These are phyloP conservation scores for Quercus cerris DNA, from an alignment of 306 rosid species.

Conservation along the genomic window DNA sequence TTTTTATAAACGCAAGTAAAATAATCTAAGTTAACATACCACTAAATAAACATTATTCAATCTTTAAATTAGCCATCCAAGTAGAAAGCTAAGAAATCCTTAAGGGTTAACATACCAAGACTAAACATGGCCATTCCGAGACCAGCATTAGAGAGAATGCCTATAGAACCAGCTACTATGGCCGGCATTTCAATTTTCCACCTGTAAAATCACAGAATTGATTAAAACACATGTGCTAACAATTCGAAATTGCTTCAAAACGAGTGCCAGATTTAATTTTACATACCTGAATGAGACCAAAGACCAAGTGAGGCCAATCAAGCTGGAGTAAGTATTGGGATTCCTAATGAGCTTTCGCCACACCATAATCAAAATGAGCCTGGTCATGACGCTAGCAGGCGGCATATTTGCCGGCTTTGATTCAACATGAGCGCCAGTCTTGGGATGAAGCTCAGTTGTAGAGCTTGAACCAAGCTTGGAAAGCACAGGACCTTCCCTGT, in stretches of 20 bases:
- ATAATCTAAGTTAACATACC: too few relatives aligned
- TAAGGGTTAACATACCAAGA: constrained; percentile 46
- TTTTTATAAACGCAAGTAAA: too few relatives aligned
- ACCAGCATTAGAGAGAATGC: constrained; percentile 78
- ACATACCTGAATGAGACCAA: constrained; percentile 67
- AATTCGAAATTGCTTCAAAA: not conserved
- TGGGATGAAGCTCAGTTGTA: constrained; percentile 75
- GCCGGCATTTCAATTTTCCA: constrained; percentile 83
- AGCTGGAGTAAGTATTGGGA: constrained; percentile 84
- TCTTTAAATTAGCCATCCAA: not conserved
- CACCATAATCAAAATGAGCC: constrained; percentile 80
- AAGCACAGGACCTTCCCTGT: constrained; percentile 65
- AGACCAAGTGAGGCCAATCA: constrained; percentile 85
- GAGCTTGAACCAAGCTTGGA: constrained; percentile 85
- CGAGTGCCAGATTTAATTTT: not conserved
- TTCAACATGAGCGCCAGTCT: constrained; percentile 38
- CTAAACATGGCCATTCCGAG: constrained; percentile 98
- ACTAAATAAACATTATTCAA: not conserved
- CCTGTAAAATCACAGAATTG: constrained; percentile 28
- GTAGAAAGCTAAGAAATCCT: not conserved
- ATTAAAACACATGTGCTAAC: not conserved
- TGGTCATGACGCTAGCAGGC: constrained; percentile 78
- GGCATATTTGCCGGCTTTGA: constrained; percentile 63
- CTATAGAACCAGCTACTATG: constrained; percentile 59
- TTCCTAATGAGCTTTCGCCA: constrained; percentile 80